These are phyloP conservation scores for Pythium phragmitis DNA, from an alignment of 352 stramenopile genomes.

Conservation along the genomic window DNA sequence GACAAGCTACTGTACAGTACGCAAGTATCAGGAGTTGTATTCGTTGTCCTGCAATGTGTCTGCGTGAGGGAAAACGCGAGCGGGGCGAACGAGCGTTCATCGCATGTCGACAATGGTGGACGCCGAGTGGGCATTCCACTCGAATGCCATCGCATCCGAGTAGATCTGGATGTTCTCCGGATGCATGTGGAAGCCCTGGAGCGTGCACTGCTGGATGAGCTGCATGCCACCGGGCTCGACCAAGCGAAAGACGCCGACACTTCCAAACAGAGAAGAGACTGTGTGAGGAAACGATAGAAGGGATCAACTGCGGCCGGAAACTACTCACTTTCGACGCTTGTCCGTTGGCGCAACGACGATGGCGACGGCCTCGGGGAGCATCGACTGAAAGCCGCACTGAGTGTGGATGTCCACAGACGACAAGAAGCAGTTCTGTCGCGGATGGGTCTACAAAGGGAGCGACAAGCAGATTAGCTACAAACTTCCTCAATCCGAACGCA, in stretches of 20 bases:
- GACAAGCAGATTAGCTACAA: neutral
- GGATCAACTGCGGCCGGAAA: conserved; percentile 19
- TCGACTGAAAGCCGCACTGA: conserved; percentile 89
- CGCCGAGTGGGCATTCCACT: conserved; percentile 46
- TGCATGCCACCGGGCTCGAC: conserved; percentile 76
- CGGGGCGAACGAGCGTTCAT: conserved; percentile 14
- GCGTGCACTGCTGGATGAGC: conserved; percentile 86
- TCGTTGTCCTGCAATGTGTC: too few species aligned
- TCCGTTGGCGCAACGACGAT: conserved; percentile 87
- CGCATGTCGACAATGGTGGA: conserved; percentile 73
- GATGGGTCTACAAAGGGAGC: conserved; percentile 61
- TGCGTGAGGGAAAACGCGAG: neutral
- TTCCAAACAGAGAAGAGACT: conserved; percentile 14
- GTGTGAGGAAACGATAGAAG: conserved; percentile 50
- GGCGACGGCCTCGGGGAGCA: conserved; percentile 86
- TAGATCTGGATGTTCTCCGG: conserved; percentile 76
- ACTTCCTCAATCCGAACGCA: neutral
- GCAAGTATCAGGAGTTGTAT: too few species aligned
- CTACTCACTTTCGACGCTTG: conserved; percentile 47
- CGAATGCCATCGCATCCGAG: conserved; percentile 70
- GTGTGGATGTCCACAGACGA: conserved; percentile 90
- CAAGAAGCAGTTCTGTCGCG: conserved; percentile 86
- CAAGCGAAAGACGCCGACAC: conserved; percentile 84
- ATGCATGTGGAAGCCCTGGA: conserved; percentile 87
- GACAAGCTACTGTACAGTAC: neutral